Evolutionary conservation across 768 basidiomycete species (phyloP).

Genomic region (Phanerochaete sordida): DNA sequence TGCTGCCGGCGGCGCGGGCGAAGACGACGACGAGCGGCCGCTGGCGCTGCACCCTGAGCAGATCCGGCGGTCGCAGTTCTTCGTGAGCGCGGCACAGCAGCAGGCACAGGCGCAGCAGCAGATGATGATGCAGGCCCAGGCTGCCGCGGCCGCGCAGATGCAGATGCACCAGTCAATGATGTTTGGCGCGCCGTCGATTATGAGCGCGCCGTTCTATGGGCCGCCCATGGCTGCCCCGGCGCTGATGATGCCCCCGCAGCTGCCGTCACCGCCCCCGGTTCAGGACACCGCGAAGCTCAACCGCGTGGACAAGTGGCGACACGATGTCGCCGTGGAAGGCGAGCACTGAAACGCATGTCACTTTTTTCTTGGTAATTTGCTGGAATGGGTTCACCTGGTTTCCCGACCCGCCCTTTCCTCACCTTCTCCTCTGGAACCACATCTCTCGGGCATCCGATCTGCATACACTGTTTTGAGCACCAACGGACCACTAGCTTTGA

Average conservation of each 20-base stretch:
- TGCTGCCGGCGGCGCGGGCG: conserved; percentile 20
- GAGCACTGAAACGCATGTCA: conserved; percentile 23
- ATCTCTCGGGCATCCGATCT: not conserved
- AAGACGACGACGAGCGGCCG: conserved; percentile 67
- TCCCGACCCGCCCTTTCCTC: not conserved
- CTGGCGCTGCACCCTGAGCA: conserved; percentile 77
- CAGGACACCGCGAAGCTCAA: conserved; percentile 66
- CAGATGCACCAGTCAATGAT: conserved; percentile 75
- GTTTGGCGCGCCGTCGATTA: conserved; percentile 60
- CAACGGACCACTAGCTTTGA: conserved; percentile 14
- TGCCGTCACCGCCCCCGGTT: conserved; percentile 56
- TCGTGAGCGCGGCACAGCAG: conserved; percentile 45
- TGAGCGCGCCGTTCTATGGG: conserved; percentile 54
- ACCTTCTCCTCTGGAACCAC: conserved; percentile 14
- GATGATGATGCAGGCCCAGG: conserved; percentile 69
- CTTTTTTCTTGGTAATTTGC: not conserved
- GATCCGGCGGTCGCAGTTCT: conserved; percentile 62
- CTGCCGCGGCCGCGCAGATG: conserved; percentile 30
- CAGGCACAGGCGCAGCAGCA: conserved; percentile 55
- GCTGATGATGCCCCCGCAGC: conserved; percentile 40
- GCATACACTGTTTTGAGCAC: conserved; percentile 15
- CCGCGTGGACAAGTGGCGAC: conserved; percentile 78
- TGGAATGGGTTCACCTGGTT: not conserved
- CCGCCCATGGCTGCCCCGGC: conserved; percentile 34
- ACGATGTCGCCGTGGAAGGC: conserved; percentile 73